These are phyloP conservation scores for Blastomyces percursus DNA, from an alignment of 2,329 filamentous ascomycete species.

Conservation along the genomic window DNA sequence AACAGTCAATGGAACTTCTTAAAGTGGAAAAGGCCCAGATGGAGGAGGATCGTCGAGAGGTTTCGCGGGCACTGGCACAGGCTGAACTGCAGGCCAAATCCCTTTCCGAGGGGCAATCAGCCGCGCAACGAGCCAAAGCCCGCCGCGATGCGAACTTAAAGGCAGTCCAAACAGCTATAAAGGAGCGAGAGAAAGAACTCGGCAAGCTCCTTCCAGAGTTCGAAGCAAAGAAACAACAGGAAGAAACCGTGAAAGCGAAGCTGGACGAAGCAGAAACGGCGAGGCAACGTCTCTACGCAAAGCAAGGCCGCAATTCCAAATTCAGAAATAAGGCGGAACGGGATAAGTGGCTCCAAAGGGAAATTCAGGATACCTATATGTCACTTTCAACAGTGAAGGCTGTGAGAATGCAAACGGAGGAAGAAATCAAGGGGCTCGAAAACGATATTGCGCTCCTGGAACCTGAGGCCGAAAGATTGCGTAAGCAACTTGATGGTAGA, in stretches of 20 bases:
- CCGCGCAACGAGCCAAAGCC: slow-evolving; percentile 59
- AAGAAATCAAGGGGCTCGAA: slow-evolving; percentile 66
- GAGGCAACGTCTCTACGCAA: slow-evolving; percentile 72
- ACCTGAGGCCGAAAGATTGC: slow-evolving; percentile 57
- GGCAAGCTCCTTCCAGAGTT: slow-evolving; percentile 65
- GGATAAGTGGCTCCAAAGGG: slow-evolving; percentile 67
- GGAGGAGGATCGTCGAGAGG: slow-evolving; percentile 79
- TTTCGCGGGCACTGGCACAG: slow-evolving; percentile 68
- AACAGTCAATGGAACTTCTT: slow-evolving; percentile 72
- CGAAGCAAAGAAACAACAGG: slow-evolving; percentile 59
- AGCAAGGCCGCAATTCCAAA: slow-evolving; percentile 77
- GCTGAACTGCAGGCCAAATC: slow-evolving; percentile 75
- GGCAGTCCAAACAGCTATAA: slow-evolving; percentile 62
- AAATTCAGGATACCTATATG: slow-evolving; percentile 68
- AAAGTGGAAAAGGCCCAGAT: slow-evolving; percentile 75
- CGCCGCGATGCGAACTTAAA: slow-evolving; percentile 62
- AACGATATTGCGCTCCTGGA: slow-evolving; percentile 61
- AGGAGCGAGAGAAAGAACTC: slow-evolving; percentile 65
- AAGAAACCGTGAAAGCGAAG: slow-evolving; percentile 57
- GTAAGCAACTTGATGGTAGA: slow-evolving; percentile 66
- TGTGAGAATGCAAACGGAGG: slow-evolving; percentile 70
- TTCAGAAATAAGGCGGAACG: slow-evolving; percentile 84
- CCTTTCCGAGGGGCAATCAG: slow-evolving; percentile 69
- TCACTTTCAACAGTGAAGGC: slow-evolving; percentile 71
- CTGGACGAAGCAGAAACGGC: slow-evolving; percentile 66